Conservation (phyloP, 2,329 filamentous ascomycete genomes). For the Penicillium crustosum region DNA sequence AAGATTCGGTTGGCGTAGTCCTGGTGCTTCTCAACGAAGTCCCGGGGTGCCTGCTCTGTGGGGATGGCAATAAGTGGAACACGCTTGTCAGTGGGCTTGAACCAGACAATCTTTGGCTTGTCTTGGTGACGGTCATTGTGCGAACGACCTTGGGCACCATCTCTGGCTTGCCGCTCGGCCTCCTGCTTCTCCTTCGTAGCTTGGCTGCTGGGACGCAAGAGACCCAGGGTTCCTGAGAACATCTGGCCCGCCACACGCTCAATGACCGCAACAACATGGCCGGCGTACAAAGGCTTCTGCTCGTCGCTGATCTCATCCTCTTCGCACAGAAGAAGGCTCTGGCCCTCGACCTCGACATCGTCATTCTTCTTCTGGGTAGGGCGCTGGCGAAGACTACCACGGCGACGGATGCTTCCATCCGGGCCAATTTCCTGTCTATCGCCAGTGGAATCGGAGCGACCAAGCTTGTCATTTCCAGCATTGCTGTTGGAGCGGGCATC, state of each 20-base stretch:
- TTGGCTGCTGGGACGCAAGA: constrained; percentile 93
- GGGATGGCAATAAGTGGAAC: constrained; percentile 97
- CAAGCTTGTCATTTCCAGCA: constrained; percentile 65
- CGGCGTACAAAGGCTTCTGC: constrained; percentile 94
- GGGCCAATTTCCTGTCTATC: constrained; percentile 61
- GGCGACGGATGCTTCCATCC: constrained; percentile 85
- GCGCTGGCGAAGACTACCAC: constrained; percentile 91
- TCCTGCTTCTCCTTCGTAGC: constrained; percentile 99
- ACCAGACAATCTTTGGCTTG: constrained; percentile 99
- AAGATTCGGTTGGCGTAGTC: constrained; percentile 98
- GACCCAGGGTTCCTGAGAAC: constrained; percentile 94
- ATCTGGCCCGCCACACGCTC: constrained; percentile 97
- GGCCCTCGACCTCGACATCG: constrained; percentile 96
- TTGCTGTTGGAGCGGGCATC: constrained; percentile 79
- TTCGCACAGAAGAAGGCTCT: constrained; percentile 93
- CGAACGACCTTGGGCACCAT: constrained; percentile 70
- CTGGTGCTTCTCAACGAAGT: constrained; percentile 98
- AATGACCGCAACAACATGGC: constrained; percentile 94
- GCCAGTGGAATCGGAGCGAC: constrained; percentile 59
- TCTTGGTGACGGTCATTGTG: constrained; percentile 85
- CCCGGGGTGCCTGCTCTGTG: constrained; percentile 93
- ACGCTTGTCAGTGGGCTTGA: constrained; percentile 98
- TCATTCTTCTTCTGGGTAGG: constrained; percentile 99
- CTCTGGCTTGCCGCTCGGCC: constrained; percentile 86
- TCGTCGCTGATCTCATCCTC: constrained; percentile 99